Conservation (phyloP, 1,284 basidiomycete species). For the Quambalaria eucalypti region DNA sequence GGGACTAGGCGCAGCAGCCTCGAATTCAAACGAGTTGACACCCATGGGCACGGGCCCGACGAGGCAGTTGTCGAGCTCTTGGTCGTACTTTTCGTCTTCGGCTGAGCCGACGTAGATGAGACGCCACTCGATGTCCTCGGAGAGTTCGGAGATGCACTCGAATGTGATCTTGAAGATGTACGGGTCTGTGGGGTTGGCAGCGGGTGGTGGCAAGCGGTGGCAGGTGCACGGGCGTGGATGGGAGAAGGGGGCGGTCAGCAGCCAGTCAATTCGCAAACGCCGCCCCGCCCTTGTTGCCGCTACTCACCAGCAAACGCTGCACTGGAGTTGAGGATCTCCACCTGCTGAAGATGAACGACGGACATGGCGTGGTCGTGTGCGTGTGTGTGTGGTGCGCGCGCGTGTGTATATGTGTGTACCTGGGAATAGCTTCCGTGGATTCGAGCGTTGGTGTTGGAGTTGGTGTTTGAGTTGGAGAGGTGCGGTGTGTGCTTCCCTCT, state of each 20-base stretch:
- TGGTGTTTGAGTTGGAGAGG: too few relatives aligned
- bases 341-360: conserved; percentile 41
- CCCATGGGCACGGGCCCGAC: conserved; percentile 76
- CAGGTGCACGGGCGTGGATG: not conserved
- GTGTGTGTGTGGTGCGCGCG: too few relatives aligned
- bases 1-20: conserved; percentile 52
- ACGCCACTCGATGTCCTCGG: conserved; percentile 81
- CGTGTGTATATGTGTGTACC: too few relatives aligned
- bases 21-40: conserved; percentile 94
- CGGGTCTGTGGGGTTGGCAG: conserved; percentile 54
- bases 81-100: conserved; percentile 79
- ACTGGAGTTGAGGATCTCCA: conserved; percentile 40
- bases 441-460: too few relatives aligned
- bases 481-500: too few relatives aligned
- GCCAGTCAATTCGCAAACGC: not conserved
- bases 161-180: conserved; percentile 95
- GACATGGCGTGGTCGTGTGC: too few relatives aligned
- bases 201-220: not conserved
- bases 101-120: conserved; percentile 95
- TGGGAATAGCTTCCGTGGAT: too few relatives aligned
- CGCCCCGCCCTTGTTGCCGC: not conserved
- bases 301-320: conserved; percentile 31
- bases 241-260: not conserved
- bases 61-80: conserved; percentile 70
- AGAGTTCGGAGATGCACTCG: conserved; percentile 82